Percentiles rank a stretch among this genome's conserved stretches.
These are phyloP conservation scores for Stachybotrys chartarum DNA, from an alignment of 2,329 filamentous ascomycete genomes.

Conservation along the genomic window DNA sequence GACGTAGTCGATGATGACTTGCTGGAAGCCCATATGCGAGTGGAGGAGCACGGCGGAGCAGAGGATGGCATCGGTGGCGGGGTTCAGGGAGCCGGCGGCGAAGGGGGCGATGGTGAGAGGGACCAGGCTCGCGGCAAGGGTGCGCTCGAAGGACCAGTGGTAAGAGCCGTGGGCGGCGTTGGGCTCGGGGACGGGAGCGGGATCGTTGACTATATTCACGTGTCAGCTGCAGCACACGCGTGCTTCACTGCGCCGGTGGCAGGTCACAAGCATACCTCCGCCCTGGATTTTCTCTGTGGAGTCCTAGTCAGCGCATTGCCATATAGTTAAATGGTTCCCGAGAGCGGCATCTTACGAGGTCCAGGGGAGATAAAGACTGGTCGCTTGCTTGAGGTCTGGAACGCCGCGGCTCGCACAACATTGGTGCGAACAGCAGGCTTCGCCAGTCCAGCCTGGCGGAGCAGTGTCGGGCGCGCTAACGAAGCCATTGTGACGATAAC, in stretches of 20 bases:
- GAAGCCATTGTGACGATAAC: slow-evolving; percentile 40
- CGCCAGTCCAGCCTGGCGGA: slow-evolving; percentile 44
- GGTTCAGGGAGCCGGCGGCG: slow-evolving; percentile 85
- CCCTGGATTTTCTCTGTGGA: slow-evolving; percentile 63
- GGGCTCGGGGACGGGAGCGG: slow-evolving; percentile 64
- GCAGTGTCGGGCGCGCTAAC: slow-evolving; percentile 45
- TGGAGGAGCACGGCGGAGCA: slow-evolving; percentile 80
- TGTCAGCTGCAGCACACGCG: slow-evolving; percentile 6
- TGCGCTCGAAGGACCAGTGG: slow-evolving; percentile 95
- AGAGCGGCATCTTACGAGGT: slow-evolving; percentile 57
- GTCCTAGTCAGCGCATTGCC: background rate
- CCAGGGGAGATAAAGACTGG: slow-evolving; percentile 77
- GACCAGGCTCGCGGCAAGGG: slow-evolving; percentile 72
- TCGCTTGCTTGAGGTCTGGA: slow-evolving; percentile 74
- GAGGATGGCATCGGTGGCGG: slow-evolving; percentile 76
- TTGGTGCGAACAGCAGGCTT: slow-evolving; percentile 26
- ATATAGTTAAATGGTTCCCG: slow-evolving; percentile 11
- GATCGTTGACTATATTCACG: slow-evolving; percentile 66
- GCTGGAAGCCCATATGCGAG: slow-evolving; percentile 93
- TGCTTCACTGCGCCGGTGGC: background rate
- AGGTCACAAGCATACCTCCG: slow-evolving; percentile 48
- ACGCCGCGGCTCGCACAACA: slow-evolving; percentile 60
- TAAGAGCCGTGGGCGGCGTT: slow-evolving; percentile 84
- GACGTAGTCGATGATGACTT: slow-evolving; percentile 86
- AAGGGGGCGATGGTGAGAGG: slow-evolving; percentile 88